Evolutionary conservation across 2,329 filamentous ascomycete genomes (phyloP).

Genomic region (Fusarium caatingaense): DNA sequence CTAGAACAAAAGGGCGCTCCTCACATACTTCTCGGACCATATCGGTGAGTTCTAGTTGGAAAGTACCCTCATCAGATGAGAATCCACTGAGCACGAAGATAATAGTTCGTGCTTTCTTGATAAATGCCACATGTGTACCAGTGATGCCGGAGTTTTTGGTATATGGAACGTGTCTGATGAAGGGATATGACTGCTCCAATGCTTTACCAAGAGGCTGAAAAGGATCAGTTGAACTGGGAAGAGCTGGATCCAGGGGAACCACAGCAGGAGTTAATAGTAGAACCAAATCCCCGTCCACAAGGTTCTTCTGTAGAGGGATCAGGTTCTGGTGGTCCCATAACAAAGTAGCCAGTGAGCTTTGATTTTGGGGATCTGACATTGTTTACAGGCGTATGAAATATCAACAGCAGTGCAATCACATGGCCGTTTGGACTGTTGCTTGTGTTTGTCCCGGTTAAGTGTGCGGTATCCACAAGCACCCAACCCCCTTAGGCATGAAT

Average conservation of each 20-base stretch:
- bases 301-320: conserved; percentile 59
- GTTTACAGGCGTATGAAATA: conserved; percentile 31
- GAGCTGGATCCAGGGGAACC: conserved; percentile 56
- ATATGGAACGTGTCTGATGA: conserved; percentile 79
- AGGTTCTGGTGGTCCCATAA: conserved; percentile 58
- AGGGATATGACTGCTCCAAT: conserved; percentile 68
- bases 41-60: conserved; percentile 65
- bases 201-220: conserved; percentile 77
- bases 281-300: conserved; percentile 65
- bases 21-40: conserved; percentile 58
- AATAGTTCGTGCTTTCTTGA: conserved; percentile 68
- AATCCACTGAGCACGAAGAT: conserved; percentile 70
- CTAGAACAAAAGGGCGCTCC: conserved; percentile 62
- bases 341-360: conserved; percentile 44
- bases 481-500: conserved; percentile 32
- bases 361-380: conserved; percentile 36
- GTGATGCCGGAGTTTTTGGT: conserved; percentile 72
- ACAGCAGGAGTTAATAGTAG: conserved; percentile 70
- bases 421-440: conserved; percentile 29
- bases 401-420: conserved; percentile 37
- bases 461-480: conserved; percentile 30
- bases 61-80: conserved; percentile 58
- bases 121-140: conserved; percentile 70
- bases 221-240: conserved; percentile 67
- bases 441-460: conserved; percentile 18